Conservation (phyloP, 352 stramenopile genomes). For the Thraustochytrium sp. region DNA sequence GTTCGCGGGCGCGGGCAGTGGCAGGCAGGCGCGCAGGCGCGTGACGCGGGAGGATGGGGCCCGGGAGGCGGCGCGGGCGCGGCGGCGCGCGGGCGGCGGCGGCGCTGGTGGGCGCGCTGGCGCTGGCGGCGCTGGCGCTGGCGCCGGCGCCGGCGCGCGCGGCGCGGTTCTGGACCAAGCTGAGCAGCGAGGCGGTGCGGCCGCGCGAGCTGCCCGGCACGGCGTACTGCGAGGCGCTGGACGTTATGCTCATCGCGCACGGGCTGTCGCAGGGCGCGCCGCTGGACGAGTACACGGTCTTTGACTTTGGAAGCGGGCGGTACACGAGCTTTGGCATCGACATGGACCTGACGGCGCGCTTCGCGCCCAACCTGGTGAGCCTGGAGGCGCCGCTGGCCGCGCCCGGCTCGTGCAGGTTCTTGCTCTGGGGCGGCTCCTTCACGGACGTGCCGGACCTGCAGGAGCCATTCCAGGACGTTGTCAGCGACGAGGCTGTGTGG, state of each 20-base stretch:
- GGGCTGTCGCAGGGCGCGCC: background rate
- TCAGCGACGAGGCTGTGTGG: background rate
- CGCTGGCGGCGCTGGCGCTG: no score
- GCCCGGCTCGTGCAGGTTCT: background rate
- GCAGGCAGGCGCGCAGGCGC: no score
- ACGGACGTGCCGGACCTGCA: background rate
- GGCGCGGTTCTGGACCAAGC: no score
- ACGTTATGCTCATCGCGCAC: background rate
- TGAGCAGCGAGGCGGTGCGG: background rate
- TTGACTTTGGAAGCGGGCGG: background rate
- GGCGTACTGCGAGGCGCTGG: background rate
- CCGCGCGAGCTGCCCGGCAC: background rate
- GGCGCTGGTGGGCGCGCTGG: no score
- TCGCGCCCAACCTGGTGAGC: background rate
- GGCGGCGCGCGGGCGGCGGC: no score
- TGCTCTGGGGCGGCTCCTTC: constrained; percentile 1
- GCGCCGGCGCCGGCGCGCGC: no score
- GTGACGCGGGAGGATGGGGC: no score
- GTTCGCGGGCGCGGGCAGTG: no score
- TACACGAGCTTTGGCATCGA: background rate
- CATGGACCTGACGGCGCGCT: background rate
- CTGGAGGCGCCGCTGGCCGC: background rate
- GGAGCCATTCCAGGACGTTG: background rate
- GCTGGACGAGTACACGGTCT: background rate
- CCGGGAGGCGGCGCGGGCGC: no score